These are phyloP conservation scores for Cercospora sp. DNA, from an alignment of 2,329 filamentous ascomycete genomes.

Conservation along the genomic window DNA sequence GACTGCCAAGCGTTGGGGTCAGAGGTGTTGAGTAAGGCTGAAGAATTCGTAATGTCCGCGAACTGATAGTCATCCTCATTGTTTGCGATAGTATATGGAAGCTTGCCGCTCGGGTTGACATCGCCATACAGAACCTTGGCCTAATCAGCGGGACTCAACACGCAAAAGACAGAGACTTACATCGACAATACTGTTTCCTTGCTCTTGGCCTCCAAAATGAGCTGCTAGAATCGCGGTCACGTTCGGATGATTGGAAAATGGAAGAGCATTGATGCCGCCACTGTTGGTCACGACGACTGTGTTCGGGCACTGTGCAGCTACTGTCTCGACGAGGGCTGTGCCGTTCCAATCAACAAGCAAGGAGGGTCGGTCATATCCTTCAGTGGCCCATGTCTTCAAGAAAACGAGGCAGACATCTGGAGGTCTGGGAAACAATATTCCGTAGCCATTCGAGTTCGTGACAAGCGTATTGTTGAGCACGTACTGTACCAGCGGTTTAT, in stretches of 20 bases:
- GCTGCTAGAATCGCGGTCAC: slow-evolving; percentile 78
- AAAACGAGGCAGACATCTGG: slow-evolving; percentile 57
- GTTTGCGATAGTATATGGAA: slow-evolving; percentile 84
- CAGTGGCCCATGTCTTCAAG: slow-evolving; percentile 56
- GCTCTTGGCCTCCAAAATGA: slow-evolving; percentile 82
- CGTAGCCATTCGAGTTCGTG: slow-evolving; percentile 34
- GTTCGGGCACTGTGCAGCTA: slow-evolving; percentile 56
- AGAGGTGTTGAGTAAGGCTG: slow-evolving; percentile 35
- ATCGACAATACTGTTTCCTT: slow-evolving; percentile 75
- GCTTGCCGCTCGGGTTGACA: slow-evolving; percentile 23
- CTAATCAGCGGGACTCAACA: background rate
- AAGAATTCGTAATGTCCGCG: slow-evolving; percentile 41
- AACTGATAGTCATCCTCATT: slow-evolving; percentile 47
- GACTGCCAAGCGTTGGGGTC: slow-evolving; percentile 48
- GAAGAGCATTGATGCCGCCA: slow-evolving; percentile 51
- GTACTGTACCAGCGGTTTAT: slow-evolving; percentile 48
- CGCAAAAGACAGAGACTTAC: background rate
- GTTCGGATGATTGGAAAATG: slow-evolving; percentile 46
- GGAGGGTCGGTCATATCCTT: slow-evolving; percentile 46
- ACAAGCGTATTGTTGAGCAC: slow-evolving; percentile 44
- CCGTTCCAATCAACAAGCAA: slow-evolving; percentile 48
- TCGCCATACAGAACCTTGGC: slow-evolving; percentile 3
- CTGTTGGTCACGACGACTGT: slow-evolving; percentile 66
- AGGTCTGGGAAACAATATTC: slow-evolving; percentile 47
- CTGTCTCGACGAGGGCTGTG: slow-evolving; percentile 46